These are phyloP conservation scores for Saccharum spontaneum DNA, from an alignment of 176 grass and related monocot species.

Conservation along the genomic window DNA sequence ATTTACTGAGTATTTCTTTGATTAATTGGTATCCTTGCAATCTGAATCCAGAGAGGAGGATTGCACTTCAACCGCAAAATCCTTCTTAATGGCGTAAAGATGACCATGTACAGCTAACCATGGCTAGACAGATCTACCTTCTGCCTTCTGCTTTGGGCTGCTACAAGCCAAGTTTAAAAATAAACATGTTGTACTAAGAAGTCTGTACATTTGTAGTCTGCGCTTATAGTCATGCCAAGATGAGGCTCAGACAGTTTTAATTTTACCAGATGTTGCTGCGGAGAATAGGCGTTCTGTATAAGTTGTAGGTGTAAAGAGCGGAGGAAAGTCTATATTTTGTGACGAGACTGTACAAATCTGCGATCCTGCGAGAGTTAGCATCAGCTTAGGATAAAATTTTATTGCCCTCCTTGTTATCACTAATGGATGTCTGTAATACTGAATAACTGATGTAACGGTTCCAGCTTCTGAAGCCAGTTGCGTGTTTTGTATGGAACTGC, in stretches of 20 bases:
- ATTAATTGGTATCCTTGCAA: neutral
- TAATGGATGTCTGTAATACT: constrained; percentile 28
- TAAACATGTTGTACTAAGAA: constrained; percentile 72
- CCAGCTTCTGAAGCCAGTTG: constrained; percentile 28
- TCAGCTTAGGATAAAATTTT: constrained; percentile 29
- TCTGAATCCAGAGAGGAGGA: constrained; percentile 74
- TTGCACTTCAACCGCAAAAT: constrained; percentile 66
- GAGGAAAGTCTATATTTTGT: constrained; percentile 55
- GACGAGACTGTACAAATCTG: constrained; percentile 85
- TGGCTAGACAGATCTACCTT: constrained; percentile 58
- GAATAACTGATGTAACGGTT: constrained; percentile 22
- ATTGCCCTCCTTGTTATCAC: constrained; percentile 22
- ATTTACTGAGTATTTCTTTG: neutral
- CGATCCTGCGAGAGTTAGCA: constrained; percentile 34
- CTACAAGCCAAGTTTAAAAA: constrained; percentile 64
- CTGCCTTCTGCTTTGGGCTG: constrained; percentile 55
- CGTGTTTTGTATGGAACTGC: neutral
- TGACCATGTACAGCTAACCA: constrained; percentile 95
- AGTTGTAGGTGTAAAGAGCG: constrained; percentile 80
- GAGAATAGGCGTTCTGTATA: constrained; percentile 73
- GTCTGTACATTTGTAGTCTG: constrained; percentile 92
- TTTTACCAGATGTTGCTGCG: constrained; percentile 58
- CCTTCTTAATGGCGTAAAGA: constrained; percentile 62
- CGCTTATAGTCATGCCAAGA: constrained; percentile 57
- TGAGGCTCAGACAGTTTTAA: constrained; percentile 57